These are phyloP conservation scores for Candolleomyces efflorescens DNA, from an alignment of 768 basidiomycete genomes.

Conservation along the genomic window DNA sequence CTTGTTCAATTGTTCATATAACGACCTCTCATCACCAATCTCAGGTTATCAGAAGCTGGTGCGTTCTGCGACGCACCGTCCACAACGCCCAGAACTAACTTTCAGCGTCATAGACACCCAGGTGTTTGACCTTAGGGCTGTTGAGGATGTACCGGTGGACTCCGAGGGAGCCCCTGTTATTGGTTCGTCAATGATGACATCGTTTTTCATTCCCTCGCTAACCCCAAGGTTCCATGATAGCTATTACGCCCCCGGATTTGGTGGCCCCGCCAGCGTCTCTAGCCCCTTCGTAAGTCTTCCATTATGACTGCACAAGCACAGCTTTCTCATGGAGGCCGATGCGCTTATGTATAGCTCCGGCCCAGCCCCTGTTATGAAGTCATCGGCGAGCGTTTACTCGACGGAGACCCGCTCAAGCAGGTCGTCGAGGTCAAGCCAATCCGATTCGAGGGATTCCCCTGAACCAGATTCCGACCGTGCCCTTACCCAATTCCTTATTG, in stretches of 20 bases:
- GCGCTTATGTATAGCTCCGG: constrained; percentile 7
- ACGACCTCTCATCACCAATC: neutral
- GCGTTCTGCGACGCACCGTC: constrained; percentile 1
- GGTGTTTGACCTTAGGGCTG: neutral
- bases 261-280: neutral
- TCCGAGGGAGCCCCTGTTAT: neutral
- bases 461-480: constrained; percentile 4
- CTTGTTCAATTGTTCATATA: neutral
- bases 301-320: neutral
- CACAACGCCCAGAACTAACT: neutral
- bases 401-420: constrained; percentile 24
- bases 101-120: neutral
- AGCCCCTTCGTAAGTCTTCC: neutral
- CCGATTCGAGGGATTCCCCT: constrained; percentile 10
- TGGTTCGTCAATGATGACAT: neutral
- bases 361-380: constrained; percentile 16
- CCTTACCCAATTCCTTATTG: constrained; percentile 5
- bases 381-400: constrained; percentile 23
- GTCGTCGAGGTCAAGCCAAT: constrained; percentile 25
- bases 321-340: constrained; percentile 2
- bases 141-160: neutral
- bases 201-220: constrained; percentile 1
- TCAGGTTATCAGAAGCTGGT: constrained; percentile 12
- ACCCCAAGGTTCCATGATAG: neutral
- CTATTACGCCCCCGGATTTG: constrained; percentile 5